These are phyloP conservation scores for Ogataea allantospora DNA, from an alignment of 805 yeast species.

Conservation along the genomic window DNA sequence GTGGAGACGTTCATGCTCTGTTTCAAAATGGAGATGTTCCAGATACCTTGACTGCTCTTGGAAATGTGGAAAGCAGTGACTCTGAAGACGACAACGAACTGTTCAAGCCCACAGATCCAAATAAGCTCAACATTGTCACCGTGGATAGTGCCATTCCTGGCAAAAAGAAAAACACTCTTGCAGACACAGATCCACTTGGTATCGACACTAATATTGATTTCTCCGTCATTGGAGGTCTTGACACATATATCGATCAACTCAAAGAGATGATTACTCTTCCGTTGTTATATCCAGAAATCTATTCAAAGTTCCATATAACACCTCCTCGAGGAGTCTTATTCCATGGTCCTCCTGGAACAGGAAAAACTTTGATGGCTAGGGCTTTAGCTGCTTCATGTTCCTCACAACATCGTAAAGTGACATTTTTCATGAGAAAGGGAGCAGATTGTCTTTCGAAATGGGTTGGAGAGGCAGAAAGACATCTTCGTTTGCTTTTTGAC, in stretches of 20 bases:
- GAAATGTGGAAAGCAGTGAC: conserved; percentile 42
- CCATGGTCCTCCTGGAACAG: conserved; percentile 99
- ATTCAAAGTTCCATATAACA: conserved; percentile 82
- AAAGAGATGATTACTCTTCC: conserved; percentile 98
- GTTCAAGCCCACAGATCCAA: conserved; percentile 35
- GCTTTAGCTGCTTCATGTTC: conserved; percentile 96
- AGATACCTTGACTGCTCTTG: conserved; percentile 36
- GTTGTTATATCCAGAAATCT: conserved; percentile 87
- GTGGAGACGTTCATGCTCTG: conserved; percentile 83
- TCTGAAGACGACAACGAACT: conserved; percentile 48
- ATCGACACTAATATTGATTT: conserved; percentile 61
- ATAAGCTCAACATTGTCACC: conserved; percentile 22
- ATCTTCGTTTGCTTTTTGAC: conserved; percentile 83
- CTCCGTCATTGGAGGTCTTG: conserved; percentile 86
- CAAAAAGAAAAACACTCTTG: conserved; percentile 58
- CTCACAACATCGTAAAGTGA: conserved; percentile 77
- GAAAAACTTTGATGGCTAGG: conserved; percentile 96
- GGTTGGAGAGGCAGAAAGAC: conserved; percentile 99
- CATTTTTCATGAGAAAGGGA: conserved; percentile 97
- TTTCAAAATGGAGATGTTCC: conserved; percentile 66
- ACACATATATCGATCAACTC: conserved; percentile 83
- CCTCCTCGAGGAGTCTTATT: conserved; percentile 97
- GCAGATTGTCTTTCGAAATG: conserved; percentile 96
- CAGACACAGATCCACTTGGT: conserved; percentile 93
- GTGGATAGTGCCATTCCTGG: conserved; percentile 18